phyloP scores from a whole-genome alignment of 1,139 yeast genomes.

The Geotrichum citri-aurantii region DNA sequence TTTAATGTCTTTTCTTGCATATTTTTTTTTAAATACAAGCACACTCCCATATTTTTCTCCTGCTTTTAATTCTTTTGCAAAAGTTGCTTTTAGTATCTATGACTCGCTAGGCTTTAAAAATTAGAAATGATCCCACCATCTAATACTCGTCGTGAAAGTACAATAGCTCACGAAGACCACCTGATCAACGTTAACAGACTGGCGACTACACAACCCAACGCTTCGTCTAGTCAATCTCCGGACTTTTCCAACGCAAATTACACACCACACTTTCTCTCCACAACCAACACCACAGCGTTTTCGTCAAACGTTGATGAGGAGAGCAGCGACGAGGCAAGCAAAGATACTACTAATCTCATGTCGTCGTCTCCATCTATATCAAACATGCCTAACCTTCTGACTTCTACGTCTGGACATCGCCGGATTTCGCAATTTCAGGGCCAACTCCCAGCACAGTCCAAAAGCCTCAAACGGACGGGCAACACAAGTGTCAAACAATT shows the following conservation, averaged over 20 bases:
- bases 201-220: neutral
- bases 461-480: neutral
- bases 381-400: slow-evolving; percentile 7
- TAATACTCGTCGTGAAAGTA: slow-evolving; percentile 5
- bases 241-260: neutral
- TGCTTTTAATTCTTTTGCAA: neutral
- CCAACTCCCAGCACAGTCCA: neutral
- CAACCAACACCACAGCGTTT: slow-evolving; percentile 7
- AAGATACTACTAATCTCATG: slow-evolving; percentile 8
- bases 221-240: neutral
- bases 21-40: neutral
- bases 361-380: slow-evolving; percentile 1
- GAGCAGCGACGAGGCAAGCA: slow-evolving; percentile 2
- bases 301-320: neutral
- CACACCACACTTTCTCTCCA: slow-evolving; percentile 4
- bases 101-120: neutral
- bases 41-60: neutral
- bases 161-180: slow-evolving; percentile 7
- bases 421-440: slow-evolving; percentile 14
- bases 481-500: neutral
- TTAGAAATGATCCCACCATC: neutral
- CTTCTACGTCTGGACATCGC: slow-evolving; percentile 10
- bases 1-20: neutral
- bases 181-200: slow-evolving; percentile 8
- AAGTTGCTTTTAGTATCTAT: neutral